Evolutionary conservation across 345 rosid species (phyloP), one percentile per base, ranked within the genome.

Genomic region (Salix viminalis): DNA sequence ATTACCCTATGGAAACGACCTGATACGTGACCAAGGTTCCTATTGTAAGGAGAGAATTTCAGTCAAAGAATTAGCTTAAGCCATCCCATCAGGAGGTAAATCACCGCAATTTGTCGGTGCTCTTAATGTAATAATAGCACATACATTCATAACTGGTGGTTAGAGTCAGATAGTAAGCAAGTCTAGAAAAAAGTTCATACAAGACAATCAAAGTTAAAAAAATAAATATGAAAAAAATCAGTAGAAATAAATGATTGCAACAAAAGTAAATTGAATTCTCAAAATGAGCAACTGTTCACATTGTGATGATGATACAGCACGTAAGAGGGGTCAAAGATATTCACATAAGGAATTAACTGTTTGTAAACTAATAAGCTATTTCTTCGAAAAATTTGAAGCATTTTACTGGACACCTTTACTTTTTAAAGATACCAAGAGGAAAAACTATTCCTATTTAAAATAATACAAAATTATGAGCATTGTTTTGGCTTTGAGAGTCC

Each of bases 401-500:
- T 15, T 74, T 75, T 48, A 23, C 34, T 23, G 54, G 30, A 34
- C 34, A 32, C 18, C 46, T 39, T 64, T 26, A 32, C 65, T 75
- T 66, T 50, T 21, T 50, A 30, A 37, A 16, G 12, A 30, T 71
- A 28, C 44, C 34, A 10, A n/a, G 41, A 19, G 16, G 54, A 2
- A 65, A 65, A 41, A 16, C 23, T 12, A 67, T 36, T 23, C 56
- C 77, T 23, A 50, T 23, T 34, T n/a, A 50, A 52, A 26, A 75
- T 5, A 36, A 41, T 30, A 30, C 34, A 37, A 73, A 74, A 7
- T 6, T 56, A 77, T 41, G 61, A 56, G 50, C 60, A 67, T 68
- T 10, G 68, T 28, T 56, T 30, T 39, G 64, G 39, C 76, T 48
- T 15, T 39, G 71, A 44, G 46, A 73, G 62, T 67, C 74, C 65